Base-by-base conservation (phyloP, 2,329 filamentous ascomycete species). In the Davidsoniella virescens region DNA sequence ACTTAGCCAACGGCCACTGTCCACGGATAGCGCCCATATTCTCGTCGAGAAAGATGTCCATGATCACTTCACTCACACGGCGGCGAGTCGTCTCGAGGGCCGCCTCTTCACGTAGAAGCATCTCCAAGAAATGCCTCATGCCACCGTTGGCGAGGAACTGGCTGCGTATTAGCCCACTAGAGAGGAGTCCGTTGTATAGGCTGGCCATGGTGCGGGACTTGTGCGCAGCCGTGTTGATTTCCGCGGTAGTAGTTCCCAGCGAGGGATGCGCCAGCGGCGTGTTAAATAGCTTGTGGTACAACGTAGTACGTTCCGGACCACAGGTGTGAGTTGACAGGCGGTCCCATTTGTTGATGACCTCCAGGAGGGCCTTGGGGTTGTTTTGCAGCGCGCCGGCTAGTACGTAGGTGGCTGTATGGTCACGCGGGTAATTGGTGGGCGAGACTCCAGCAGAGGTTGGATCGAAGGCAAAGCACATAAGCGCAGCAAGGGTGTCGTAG, bases 21-120 rank as follows among this genome's bases (percentile, higher is more conserved):
- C 75, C 74, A 16, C 71, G 55, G 20, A 66, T 64, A 2, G 78
- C 78, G 39, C 78, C 77, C 69, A 80, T 78, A 51, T 73, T 69
- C 54, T 72, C 70, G 57, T 84, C 79, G n/a, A 84, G 64, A 58
- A 83, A 84, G 53, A 70, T 78, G 58, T 84, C 80, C 33, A 74
- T 67, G 25, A 81, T 68, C 51, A 82, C 66, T 53, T 76, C 68
- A 1, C 72, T 75, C 20, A 73, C 70, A 57, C 72, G 76, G 52
- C 68, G 69, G 58, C 73, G 69, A 5, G 73, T 69, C 1, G 63
- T 59, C 12, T 68, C 68, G 66, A 76, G 75, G 20, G 68, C 62
- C 12, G 48, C 10, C 25, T 50, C 52, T 16, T 41, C 20, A n/a
- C 48, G 38, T 20, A 53, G 29, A 36, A 82, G 67, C 5, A 78